Evolutionary conservation across 2,329 filamentous ascomycete genomes (phyloP), one percentile per base, ranked within the genome.

Genomic region (Epichloe coenophiala): DNA sequence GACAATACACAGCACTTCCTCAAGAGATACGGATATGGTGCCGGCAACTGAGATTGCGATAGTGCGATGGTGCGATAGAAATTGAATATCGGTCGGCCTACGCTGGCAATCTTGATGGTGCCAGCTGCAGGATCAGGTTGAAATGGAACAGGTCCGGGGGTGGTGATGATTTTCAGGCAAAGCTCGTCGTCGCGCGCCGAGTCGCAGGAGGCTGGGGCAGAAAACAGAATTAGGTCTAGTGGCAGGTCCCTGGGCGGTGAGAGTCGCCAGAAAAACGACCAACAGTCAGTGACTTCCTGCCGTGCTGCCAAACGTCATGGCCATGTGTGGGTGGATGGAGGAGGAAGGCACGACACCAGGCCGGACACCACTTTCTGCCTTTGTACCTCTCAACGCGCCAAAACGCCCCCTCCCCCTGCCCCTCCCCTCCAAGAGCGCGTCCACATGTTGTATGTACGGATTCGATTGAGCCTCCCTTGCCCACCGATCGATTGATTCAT

Each of bases 351-450:
- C 27, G 27, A 31, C 21, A 17, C 17, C 17, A 17, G 17, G 17
- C 17, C 17, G 17, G 17, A 17, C 17, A 17, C 17, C 17, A 17
- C 17, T 17, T 45, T 45, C 11, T 44, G 19, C 39, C 13, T 9
- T 17, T 15, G 53, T 56, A 58, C 17, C 61, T 59, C 61, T 63
- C 59, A 62, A 63, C 61, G 61, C 61, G 61, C 45, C 56, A 52
- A 46, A 51, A 52, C 51, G 48, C 53, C 49, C 17, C 17, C 17
- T 17, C 53, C 51, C 55, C 23, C 23, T 7, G 6, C 48, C 53
- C 7, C 2, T 27, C 23, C 23, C 23, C 23, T 8, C 27, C 27
- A 31, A 9, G 27, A 31, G 27, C 8, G 27, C 27, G 27, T 31
- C 27, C 39, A 23, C 5, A 17, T 17, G 17, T 17, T 17, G 17